Percentiles rank a stretch among this genome's conserved stretches.
Evolutionary conservation across 202 grass and related monocot species (phyloP).

Genomic region (Schoenoplectus tabernaemontani): DNA sequence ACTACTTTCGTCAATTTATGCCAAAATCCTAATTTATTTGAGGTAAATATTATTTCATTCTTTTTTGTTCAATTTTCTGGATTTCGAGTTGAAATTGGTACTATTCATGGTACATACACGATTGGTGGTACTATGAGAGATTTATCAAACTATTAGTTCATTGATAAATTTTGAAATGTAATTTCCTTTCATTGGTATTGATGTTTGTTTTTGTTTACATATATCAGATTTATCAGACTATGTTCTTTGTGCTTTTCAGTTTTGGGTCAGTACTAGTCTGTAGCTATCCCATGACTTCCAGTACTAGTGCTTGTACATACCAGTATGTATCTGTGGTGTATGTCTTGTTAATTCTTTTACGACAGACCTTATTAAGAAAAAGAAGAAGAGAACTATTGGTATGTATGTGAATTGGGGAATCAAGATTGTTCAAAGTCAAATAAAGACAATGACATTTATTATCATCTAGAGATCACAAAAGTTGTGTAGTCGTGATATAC

Average conservation of each 20-base stretch:
- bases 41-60: no score
- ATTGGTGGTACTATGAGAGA: no score
- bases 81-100: no score
- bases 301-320: background rate
- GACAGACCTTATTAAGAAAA: no score
- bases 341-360: background rate
- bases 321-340: background rate
- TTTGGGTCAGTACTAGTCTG: no score
- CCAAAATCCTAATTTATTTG: no score
- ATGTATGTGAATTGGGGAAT: background rate
- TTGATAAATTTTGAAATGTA: slow-evolving; percentile 7
- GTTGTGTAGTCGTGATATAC: background rate
- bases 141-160: no score
- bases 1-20: no score
- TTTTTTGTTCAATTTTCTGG: no score
- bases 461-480: background rate
- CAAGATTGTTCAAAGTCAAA: background rate
- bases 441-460: background rate
- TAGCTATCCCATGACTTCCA: background rate
- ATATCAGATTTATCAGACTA: background rate
- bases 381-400: no score
- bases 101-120: no score
- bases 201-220: background rate
- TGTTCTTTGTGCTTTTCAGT: background rate
- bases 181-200: background rate